Evolutionary conservation across 345 rosid species (phyloP), one percentile per base, ranked within the genome.

Genomic region (Schrenkiella parvula): DNA sequence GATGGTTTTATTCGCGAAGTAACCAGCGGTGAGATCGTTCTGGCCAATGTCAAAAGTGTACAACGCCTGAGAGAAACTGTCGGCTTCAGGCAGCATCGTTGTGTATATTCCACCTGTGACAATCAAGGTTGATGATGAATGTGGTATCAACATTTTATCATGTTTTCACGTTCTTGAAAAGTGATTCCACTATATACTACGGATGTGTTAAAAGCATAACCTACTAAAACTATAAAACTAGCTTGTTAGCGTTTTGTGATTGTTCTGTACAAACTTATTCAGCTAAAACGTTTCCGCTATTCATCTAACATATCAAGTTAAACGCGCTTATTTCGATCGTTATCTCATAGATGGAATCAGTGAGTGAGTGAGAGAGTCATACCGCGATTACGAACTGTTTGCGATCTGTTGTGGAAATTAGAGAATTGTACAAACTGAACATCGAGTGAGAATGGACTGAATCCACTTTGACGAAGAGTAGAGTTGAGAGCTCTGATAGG

Each of bases 381-480:
- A 86, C 92, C 91, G 12, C 48, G 80, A 10, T 35, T 43, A 0
- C 91, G 88, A 32, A 84, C 70, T 38, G 79, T 61, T 71, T 87
- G 96, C 3, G 97, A 84, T 73, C 96, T 70, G 8, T 42, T 65
- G 48, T 72, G 88, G 62, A 89, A 89, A 70, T 83, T 82, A 2
- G 53, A 57, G 74, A 84, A 89, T n/a, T 91, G 81, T 1, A 76
- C 73, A 62, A 68, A 78, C 55, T 91, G 96, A 70, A 87, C 89
- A 32, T 91, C 85, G 43, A 91, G 76, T 31, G 93, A 90, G 55
- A 90, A 79, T 47, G 98, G 98, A 11, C 98, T 93, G 80, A 82
- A 90, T 4, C 97, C 97, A 35, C 86, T 80, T 25, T 87, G 89
- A 2, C 43, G 83, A 38, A 88, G 81, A 50, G 93, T 88, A 0